Evolutionary conservation across 73 alveolate species (phyloP).

Genomic region (Paramecium primaurelia): DNA sequence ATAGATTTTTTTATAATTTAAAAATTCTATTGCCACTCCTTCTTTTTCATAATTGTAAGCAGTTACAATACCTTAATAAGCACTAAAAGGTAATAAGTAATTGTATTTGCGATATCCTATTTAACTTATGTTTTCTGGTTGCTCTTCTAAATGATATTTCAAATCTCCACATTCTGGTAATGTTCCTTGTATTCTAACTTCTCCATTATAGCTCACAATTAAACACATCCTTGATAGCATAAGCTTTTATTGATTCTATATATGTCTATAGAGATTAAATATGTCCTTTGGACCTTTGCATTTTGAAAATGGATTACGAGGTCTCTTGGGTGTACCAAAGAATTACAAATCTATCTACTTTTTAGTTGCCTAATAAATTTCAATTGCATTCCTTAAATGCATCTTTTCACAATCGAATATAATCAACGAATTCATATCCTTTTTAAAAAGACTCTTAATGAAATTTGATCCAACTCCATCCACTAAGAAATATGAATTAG

Average conservation of each 20-base stretch:
- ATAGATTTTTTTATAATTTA: constrained; percentile 55
- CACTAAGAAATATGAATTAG: neutral
- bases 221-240: constrained; percentile 40
- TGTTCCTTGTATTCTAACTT: constrained; percentile 48
- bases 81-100: constrained; percentile 43
- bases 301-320: constrained; percentile 45
- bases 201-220: constrained; percentile 43
- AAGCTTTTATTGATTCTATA: constrained; percentile 21
- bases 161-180: neutral
- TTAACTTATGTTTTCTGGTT: neutral
- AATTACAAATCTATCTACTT: constrained; percentile 13
- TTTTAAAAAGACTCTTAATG: constrained; percentile 10
- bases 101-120: constrained; percentile 35
- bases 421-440: constrained; percentile 5
- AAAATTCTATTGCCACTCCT: constrained; percentile 49
- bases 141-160: constrained; percentile 22
- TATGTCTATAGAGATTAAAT: constrained; percentile 38
- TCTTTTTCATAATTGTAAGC: constrained; percentile 55
- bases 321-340: constrained; percentile 52
- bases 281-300: constrained; percentile 48
- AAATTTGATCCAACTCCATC: constrained; percentile 31
- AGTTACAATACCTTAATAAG: constrained; percentile 24
- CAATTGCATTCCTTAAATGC: constrained; percentile 48
- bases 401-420: constrained; percentile 24
- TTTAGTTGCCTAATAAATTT: constrained; percentile 33